phyloP scores from a whole-genome alignment of 441 rosid genomes.

The Croton laevigatus region DNA sequence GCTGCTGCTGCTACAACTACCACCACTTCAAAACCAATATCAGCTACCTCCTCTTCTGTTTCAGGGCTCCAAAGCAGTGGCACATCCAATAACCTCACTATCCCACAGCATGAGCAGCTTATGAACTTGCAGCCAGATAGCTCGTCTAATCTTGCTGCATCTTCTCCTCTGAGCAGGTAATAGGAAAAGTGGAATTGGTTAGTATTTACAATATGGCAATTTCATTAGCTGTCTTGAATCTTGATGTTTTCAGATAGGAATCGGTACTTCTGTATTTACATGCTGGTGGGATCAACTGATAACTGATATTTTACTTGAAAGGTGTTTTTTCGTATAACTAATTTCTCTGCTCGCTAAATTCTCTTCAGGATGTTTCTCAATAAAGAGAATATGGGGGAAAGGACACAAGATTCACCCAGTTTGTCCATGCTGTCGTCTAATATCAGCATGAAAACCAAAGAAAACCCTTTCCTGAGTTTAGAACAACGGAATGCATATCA shows the following conservation, averaged over 20 bases:
- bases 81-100: constrained; percentile 32
- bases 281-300: not conserved
- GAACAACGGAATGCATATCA: constrained; percentile 20
- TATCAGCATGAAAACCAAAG: constrained; percentile 29
- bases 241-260: not conserved
- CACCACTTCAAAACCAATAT: constrained; percentile 16
- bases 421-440: constrained; percentile 30
- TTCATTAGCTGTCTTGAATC: not conserved
- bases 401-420: constrained; percentile 29
- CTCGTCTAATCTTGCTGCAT: constrained; percentile 28
- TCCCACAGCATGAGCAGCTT: constrained; percentile 30
- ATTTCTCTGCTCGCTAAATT: not conserved
- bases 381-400: constrained; percentile 24
- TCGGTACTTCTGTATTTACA: not conserved
- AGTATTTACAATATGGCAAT: not conserved
- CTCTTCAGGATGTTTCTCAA: constrained; percentile 35
- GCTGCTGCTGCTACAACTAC: constrained; percentile 31
- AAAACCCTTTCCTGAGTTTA: constrained; percentile 27
- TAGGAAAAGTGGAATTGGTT: not conserved
- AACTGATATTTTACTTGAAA: too few species aligned
- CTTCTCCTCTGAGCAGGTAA: constrained; percentile 34
- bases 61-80: constrained; percentile 32
- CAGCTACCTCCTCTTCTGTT: constrained; percentile 20
- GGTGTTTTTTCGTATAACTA: not conserved
- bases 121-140: constrained; percentile 38